These are phyloP conservation scores for Exophiala dermatitidis DNA, from an alignment of 2,329 filamentous ascomycete species.

Conservation along the genomic window DNA sequence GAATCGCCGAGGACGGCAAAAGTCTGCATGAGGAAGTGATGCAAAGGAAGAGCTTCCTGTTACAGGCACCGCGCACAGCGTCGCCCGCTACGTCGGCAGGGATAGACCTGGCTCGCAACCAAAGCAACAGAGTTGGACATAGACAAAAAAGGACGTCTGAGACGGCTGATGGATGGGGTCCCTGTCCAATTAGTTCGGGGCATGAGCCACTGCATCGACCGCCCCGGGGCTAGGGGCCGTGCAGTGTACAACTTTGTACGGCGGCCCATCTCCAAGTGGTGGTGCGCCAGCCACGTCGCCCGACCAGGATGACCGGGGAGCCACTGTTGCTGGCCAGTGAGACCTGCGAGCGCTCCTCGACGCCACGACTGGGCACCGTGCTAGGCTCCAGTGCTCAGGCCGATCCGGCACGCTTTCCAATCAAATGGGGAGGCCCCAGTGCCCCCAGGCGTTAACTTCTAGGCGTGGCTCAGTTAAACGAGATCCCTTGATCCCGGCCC, in stretches of 20 bases:
- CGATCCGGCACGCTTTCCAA: conserved; percentile 11
- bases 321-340: neutral
- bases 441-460: neutral
- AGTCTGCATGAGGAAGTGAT: neutral
- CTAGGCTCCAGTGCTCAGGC: conserved; percentile 6
- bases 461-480: conserved; percentile 14
- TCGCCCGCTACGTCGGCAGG: neutral
- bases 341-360: neutral
- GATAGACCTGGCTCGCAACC: neutral
- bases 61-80: neutral
- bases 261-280: neutral
- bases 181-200: neutral
- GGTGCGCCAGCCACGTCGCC: conserved; percentile 8
- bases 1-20: neutral
- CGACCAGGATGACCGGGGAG: neutral
- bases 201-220: too few relatives aligned
- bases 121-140: neutral
- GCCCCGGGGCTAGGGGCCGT: too few relatives aligned
- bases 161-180: neutral
- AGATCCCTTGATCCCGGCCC: neutral
- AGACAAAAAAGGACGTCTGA: neutral
- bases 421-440: conserved; percentile 3
- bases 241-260: too few relatives aligned
- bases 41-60: neutral
- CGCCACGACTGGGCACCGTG: conserved; percentile 11